phyloP scores from a whole-genome alignment of 257 asterid genomes.

The Phtheirospermum japonicum region DNA sequence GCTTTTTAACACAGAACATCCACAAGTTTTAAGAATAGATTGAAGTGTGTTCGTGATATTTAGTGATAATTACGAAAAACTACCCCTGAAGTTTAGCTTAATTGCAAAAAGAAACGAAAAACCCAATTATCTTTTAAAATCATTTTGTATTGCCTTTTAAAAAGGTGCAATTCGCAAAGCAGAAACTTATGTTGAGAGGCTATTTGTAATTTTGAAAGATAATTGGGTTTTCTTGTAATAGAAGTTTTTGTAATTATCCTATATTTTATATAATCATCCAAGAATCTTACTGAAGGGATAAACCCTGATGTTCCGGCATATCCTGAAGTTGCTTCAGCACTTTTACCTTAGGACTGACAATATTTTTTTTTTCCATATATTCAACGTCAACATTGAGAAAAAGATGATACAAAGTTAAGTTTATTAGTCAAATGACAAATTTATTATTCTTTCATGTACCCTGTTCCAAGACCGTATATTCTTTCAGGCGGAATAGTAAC shows the following conservation, averaged over 20 bases:
- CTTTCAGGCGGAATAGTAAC: constrained; percentile 68
- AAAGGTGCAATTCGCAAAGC: too few relatives aligned
- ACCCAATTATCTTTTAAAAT: neutral
- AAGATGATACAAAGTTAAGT: neutral
- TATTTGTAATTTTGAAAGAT: neutral
- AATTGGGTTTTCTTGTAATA: neutral
- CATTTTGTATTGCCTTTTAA: neutral
- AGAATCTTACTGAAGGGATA: constrained; percentile 73
- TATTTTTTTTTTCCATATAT: constrained; percentile 11
- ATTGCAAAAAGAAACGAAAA: neutral
- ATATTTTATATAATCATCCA: neutral
- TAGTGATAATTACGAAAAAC: too few relatives aligned
- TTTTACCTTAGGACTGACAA: constrained; percentile 80
- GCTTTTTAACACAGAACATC: constrained; percentile 40
- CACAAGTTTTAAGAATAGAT: constrained; percentile 9
- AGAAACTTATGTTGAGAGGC: neutral
- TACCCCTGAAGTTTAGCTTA: neutral
- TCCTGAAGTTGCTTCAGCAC: constrained; percentile 86
- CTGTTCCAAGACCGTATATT: constrained; percentile 86
- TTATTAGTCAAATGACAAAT: constrained; percentile 3
- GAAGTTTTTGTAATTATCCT: neutral
- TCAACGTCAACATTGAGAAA: constrained; percentile 10
- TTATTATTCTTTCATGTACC: constrained; percentile 42
- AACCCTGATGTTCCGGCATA: constrained; percentile 88
- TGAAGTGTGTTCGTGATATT: neutral